Evolutionary conservation across 257 asterid genomes (phyloP).

Genomic region (Solanum medicagineum): DNA sequence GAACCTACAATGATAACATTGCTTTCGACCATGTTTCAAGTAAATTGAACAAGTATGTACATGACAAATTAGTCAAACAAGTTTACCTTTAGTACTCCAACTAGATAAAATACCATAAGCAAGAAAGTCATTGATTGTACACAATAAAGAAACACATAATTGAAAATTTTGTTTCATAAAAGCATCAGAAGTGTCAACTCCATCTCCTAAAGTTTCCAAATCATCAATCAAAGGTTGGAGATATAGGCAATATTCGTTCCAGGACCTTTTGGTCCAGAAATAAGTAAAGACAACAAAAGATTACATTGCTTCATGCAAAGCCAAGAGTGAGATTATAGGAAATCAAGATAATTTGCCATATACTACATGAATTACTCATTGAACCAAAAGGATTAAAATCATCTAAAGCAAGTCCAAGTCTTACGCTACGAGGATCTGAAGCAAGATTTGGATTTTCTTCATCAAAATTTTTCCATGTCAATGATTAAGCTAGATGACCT

Average conservation of each 20-base stretch:
- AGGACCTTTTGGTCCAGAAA: not conserved
- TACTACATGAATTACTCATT: not conserved
- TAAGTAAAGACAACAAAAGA: not conserved
- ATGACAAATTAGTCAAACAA: not conserved
- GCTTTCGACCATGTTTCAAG: no score
- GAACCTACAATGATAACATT: no score
- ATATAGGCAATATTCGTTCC: not conserved
- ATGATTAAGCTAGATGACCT: not conserved
- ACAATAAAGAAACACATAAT: not conserved
- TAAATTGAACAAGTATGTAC: not conserved
- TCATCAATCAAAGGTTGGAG: not conserved
- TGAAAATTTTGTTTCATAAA: not conserved
- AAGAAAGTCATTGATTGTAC: not conserved
- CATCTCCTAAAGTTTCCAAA: not conserved
- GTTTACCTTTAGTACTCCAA: not conserved
- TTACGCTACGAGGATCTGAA: not conserved
- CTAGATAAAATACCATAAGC: not conserved
- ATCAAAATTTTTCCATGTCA: not conserved
- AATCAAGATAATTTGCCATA: not conserved
- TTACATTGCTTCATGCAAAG: not conserved
- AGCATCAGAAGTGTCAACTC: not conserved
- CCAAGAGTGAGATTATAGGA: constrained; percentile 6
- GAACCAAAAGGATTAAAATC: not conserved
- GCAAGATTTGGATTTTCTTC: not conserved
- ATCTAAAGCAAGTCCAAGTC: not conserved